Evolutionary conservation across 2,329 filamentous ascomycete species (phyloP).

Genomic region (Fusarium temperatum): DNA sequence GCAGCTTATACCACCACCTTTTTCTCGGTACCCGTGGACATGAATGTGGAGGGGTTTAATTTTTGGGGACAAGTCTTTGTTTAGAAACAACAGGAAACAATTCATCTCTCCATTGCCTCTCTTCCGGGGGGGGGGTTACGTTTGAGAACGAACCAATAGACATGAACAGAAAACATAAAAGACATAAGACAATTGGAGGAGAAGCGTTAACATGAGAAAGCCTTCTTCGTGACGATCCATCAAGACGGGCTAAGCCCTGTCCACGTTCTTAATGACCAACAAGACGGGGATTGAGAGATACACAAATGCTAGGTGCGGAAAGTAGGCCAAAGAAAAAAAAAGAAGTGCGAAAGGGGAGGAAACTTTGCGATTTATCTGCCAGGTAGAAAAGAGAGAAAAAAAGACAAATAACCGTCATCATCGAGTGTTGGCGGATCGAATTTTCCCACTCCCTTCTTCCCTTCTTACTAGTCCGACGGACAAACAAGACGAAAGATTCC

Average conservation of each 20-base stretch:
- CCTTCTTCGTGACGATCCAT: slow-evolving; percentile 45
- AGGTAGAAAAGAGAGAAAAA: slow-evolving; percentile 35
- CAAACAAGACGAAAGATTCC: slow-evolving; percentile 46
- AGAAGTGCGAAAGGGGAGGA: slow-evolving; percentile 22
- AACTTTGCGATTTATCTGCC: slow-evolving; percentile 45
- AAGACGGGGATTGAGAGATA: slow-evolving; percentile 29
- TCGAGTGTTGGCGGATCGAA: slow-evolving; percentile 28
- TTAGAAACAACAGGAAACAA: slow-evolving; percentile 20
- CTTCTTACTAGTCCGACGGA: slow-evolving; percentile 37
- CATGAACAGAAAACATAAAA: slow-evolving; percentile 34
- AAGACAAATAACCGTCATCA: slow-evolving; percentile 37
- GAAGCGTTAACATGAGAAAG: slow-evolving; percentile 38
- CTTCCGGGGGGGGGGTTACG: not conserved
- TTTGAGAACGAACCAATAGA: slow-evolving; percentile 33
- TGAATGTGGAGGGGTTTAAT: slow-evolving; percentile 22
- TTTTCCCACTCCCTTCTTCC: not conserved
- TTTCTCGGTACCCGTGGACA: slow-evolving; percentile 17
- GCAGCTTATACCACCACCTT: slow-evolving; percentile 1
- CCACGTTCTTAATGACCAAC: slow-evolving; percentile 33
- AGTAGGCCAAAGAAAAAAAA: slow-evolving; percentile 22
- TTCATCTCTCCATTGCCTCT: slow-evolving; percentile 28
- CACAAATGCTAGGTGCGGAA: slow-evolving; percentile 34
- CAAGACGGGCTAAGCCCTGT: slow-evolving; percentile 26
- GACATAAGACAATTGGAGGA: slow-evolving; percentile 28
- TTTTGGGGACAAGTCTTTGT: slow-evolving; percentile 16